A percentile compares a stretch with the other conserved stretches of the same genome.
These are phyloP conservation scores for Prinsepia uniflora DNA, from an alignment of 306 rosid species.

Conservation along the genomic window DNA sequence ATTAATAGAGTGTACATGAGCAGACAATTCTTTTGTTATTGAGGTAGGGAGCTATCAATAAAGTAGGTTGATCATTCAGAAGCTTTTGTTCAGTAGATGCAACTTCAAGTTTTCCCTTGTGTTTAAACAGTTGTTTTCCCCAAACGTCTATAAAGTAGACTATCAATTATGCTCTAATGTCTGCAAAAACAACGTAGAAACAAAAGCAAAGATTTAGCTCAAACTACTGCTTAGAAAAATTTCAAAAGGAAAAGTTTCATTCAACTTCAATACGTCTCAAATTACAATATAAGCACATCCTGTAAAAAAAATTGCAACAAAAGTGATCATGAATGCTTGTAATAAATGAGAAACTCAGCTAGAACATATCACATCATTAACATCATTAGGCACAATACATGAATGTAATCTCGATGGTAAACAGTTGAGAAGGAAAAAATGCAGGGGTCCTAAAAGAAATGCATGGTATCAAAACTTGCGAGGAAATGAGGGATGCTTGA, in stretches of 20 bases:
- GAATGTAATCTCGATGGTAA: background rate
- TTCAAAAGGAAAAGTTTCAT: background rate
- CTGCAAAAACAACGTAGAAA: background rate
- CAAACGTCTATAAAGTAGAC: background rate
- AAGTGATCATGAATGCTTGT: background rate
- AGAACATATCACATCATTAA: background rate
- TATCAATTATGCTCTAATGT: background rate
- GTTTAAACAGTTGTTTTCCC: too few species aligned
- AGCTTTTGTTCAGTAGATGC: too few species aligned
- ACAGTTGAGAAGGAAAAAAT: conserved; percentile 14
- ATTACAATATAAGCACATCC: background rate
- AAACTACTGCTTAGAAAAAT: background rate
- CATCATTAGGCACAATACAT: background rate
- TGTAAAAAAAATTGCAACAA: background rate
- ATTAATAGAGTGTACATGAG: too few species aligned
- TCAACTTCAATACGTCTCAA: background rate
- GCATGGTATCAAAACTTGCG: background rate
- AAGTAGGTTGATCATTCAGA: too few species aligned
- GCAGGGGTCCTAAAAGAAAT: conserved; percentile 17
- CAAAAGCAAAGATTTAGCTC: background rate
- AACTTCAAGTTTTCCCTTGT: too few species aligned
- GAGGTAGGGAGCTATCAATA: too few species aligned
- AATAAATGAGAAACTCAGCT: background rate
- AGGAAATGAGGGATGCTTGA: background rate
- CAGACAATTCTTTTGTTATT: too few species aligned